Conservation (phyloP, 441 rosid species). For the Erodium trifolium region DNA sequence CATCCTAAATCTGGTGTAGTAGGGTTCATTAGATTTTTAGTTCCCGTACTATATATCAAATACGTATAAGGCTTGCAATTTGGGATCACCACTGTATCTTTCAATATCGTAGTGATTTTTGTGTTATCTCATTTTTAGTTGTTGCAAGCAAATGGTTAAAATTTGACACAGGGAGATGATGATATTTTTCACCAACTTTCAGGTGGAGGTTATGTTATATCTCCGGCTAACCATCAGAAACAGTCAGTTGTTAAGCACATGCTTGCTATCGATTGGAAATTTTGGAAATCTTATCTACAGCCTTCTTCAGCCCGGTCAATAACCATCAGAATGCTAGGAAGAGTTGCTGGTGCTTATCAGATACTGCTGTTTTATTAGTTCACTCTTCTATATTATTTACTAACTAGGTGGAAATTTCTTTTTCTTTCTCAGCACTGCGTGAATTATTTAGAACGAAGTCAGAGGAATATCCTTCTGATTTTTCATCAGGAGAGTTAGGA, state of each 20-base stretch:
- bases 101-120: neutral
- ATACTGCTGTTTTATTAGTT: slow-evolving; percentile 12
- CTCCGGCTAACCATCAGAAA: slow-evolving; percentile 63
- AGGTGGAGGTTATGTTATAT: slow-evolving; percentile 93
- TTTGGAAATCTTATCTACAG: slow-evolving; percentile 66
- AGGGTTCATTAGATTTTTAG: too few relatives aligned
- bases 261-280: slow-evolving; percentile 98
- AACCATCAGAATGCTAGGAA: slow-evolving; percentile 79
- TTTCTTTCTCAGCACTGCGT: slow-evolving; percentile 54
- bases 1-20: too few relatives aligned
- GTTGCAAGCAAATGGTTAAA: neutral
- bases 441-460: slow-evolving; percentile 69
- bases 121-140: neutral
- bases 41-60: too few relatives aligned
- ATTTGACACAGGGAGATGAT: neutral
- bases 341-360: slow-evolving; percentile 67
- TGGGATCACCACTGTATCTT: neutral
- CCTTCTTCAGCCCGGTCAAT: slow-evolving; percentile 67
- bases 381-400: slow-evolving; percentile 5
- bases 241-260: slow-evolving; percentile 84
- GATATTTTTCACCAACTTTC: slow-evolving; percentile 27
- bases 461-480: slow-evolving; percentile 49
- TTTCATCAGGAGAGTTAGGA: slow-evolving; percentile 66
- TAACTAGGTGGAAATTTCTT: neutral
- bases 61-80: too few relatives aligned